Evolutionary conservation across 768 basidiomycete genomes (phyloP).

Genomic region (Tulasnella sp.): DNA sequence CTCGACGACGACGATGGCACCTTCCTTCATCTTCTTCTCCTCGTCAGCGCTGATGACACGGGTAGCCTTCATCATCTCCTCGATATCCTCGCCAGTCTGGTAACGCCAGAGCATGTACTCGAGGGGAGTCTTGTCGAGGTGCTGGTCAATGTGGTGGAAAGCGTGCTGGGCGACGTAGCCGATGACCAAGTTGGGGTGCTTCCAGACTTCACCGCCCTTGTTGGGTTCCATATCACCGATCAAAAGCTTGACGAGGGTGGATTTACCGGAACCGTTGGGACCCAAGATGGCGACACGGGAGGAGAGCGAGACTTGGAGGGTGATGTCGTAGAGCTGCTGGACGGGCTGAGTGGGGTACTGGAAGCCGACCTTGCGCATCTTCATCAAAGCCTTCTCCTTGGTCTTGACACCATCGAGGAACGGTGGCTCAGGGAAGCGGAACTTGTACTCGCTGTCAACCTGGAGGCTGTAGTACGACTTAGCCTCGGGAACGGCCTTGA

Average conservation of each 20-base stretch:
- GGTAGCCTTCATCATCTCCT: constrained; percentile 89
- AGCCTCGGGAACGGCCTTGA: constrained; percentile 90
- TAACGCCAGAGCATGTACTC: constrained; percentile 99
- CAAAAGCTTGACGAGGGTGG: constrained; percentile 92
- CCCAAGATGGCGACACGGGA: constrained; percentile 98
- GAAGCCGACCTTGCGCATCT: constrained; percentile 98
- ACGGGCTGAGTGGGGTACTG: constrained; percentile 82
- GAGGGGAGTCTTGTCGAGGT: constrained; percentile 96
- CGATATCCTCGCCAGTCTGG: constrained; percentile 98
- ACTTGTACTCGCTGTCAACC: constrained; percentile 94
- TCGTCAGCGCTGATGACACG: constrained; percentile 85
- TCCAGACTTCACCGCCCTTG: constrained; percentile 96
- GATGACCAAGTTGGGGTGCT: constrained; percentile 98
- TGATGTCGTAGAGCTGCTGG: constrained; percentile 90
- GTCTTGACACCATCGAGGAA: constrained; percentile 99
- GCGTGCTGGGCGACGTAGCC: constrained; percentile 99
- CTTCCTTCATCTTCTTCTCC: constrained; percentile 93
- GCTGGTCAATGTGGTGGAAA: constrained; percentile 98
- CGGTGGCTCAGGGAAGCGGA: constrained; percentile 95
- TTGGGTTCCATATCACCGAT: constrained; percentile 96
- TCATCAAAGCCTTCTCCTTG: constrained; percentile 93
- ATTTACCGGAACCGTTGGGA: constrained; percentile 98
- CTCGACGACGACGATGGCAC: constrained; percentile 73
- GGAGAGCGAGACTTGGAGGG: constrained; percentile 92
- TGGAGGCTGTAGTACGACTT: constrained; percentile 96